These are phyloP conservation scores for Aspergillus nomiae DNA, from an alignment of 2,329 filamentous ascomycete species.

Conservation along the genomic window DNA sequence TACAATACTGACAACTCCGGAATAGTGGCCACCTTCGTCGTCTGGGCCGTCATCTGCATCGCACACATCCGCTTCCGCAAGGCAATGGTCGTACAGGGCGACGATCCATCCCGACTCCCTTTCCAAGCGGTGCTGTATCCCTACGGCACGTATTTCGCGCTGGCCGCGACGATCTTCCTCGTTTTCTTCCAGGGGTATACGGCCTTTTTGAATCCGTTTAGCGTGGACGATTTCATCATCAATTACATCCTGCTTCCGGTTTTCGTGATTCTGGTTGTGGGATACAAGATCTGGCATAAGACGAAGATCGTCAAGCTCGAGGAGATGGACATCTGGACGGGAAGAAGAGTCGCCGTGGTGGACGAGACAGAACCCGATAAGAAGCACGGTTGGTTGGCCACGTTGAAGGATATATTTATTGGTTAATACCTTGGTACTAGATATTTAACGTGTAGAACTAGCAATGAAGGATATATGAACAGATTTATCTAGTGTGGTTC, in stretches of 20 bases:
- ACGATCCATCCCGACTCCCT: constrained; percentile 46
- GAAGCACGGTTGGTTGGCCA: constrained; percentile 18
- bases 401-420: constrained; percentile 25
- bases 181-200: constrained; percentile 58
- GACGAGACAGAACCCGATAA: constrained; percentile 21
- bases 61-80: constrained; percentile 47
- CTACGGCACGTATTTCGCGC: constrained; percentile 52
- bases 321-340: constrained; percentile 45
- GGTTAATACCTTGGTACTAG: constrained; percentile 15
- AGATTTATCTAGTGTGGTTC: too few relatives aligned
- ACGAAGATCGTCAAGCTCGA: constrained; percentile 38
- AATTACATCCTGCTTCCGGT: constrained; percentile 58
- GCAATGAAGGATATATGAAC: too few relatives aligned
- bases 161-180: constrained; percentile 52
- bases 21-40: constrained; percentile 43
- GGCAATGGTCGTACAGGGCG: constrained; percentile 40
- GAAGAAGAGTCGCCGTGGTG: constrained; percentile 29
- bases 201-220: constrained; percentile 54
- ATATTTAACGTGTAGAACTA: too few relatives aligned
- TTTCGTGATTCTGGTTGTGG: constrained; percentile 50
- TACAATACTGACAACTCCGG: background rate
- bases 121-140: constrained; percentile 54
- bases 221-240: constrained; percentile 54
- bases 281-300: constrained; percentile 49
- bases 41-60: constrained; percentile 43